Conservation (phyloP, 2,329 filamentous ascomycete species). For the Westerdykella aurantiaca region DNA sequence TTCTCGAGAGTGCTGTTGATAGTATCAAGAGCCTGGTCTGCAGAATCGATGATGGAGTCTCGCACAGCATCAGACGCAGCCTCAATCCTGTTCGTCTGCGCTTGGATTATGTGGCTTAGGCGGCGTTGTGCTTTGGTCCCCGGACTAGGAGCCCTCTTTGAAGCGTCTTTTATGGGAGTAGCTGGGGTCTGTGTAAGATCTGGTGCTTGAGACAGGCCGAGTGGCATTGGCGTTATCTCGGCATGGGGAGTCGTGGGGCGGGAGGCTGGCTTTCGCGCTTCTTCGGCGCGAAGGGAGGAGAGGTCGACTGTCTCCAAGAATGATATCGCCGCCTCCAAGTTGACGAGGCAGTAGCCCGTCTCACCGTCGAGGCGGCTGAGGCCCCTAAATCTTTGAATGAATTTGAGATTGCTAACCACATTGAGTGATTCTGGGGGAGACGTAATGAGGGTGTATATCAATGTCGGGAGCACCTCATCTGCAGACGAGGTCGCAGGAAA, state of each 20-base stretch:
- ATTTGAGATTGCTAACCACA: constrained; percentile 89
- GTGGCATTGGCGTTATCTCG: constrained; percentile 37
- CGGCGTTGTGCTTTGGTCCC: constrained; percentile 61
- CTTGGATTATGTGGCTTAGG: constrained; percentile 79
- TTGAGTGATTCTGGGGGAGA: constrained; percentile 79
- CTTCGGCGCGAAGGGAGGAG: constrained; percentile 77
- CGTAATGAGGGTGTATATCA: constrained; percentile 94
- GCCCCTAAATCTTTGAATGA: constrained; percentile 87
- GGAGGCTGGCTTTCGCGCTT: constrained; percentile 55
- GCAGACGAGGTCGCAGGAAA: constrained; percentile 76
- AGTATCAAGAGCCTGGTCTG: constrained; percentile 86
- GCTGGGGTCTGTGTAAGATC: constrained; percentile 38
- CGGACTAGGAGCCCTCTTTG: constrained; percentile 26
- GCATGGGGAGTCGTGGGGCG: constrained; percentile 44
- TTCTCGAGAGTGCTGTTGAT: constrained; percentile 86
- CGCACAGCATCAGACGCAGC: constrained; percentile 76
- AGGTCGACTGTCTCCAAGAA: constrained; percentile 95
- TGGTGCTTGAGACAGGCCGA: constrained; percentile 34
- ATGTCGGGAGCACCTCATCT: constrained; percentile 92
- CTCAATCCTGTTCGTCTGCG: constrained; percentile 73
- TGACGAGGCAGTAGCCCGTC: constrained; percentile 92
- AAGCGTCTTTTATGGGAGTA: constrained; percentile 19
- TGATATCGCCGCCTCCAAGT: constrained; percentile 87
- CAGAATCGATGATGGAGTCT: constrained; percentile 63
- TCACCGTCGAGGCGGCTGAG: constrained; percentile 84